Conservation (phyloP, 495 filamentous ascomycete genomes). For the Penicillium goetzii region DNA sequence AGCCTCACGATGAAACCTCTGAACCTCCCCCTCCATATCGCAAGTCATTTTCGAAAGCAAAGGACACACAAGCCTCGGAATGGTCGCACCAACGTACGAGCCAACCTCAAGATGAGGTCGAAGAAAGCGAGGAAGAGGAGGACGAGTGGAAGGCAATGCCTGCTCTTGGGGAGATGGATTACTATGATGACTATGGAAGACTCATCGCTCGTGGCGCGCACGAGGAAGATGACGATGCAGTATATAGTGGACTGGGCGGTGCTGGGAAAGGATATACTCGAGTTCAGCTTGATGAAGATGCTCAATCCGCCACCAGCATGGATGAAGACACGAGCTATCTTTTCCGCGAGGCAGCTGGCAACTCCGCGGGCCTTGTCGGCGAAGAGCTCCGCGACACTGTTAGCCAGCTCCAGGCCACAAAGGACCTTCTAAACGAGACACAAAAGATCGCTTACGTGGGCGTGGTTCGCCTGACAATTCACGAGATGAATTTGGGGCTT, state of each 20-base stretch:
- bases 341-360: constrained; percentile 71
- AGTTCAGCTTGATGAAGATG: constrained; percentile 92
- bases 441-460: constrained; percentile 98
- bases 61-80: constrained; percentile 61
- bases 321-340: constrained; percentile 97
- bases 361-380: constrained; percentile 66
- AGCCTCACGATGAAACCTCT: constrained; percentile 13
- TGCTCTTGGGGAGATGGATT: constrained; percentile 84
- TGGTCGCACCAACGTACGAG: constrained; percentile 90
- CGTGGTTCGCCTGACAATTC: constrained; percentile 76
- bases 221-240: constrained; percentile 70
- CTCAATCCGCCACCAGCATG: constrained; percentile 89
- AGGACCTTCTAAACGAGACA: constrained; percentile 90
- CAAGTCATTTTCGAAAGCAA: constrained; percentile 28
- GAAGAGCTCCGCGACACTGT: constrained; percentile 83
- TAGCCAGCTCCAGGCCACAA: constrained; percentile 93
- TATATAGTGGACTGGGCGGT: constrained; percentile 76
- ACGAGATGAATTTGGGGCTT: constrained; percentile 71
- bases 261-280: constrained; percentile 94
- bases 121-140: constrained; percentile 45
- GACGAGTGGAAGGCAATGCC: constrained; percentile 91
- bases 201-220: constrained; percentile 78
- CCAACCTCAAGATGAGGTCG: constrained; percentile 50
- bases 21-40: constrained; percentile 19
- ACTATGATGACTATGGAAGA: constrained; percentile 92